phyloP scores from a whole-genome alignment of 73 alveolate genomes.

The Symbiodinium pilosum region DNA sequence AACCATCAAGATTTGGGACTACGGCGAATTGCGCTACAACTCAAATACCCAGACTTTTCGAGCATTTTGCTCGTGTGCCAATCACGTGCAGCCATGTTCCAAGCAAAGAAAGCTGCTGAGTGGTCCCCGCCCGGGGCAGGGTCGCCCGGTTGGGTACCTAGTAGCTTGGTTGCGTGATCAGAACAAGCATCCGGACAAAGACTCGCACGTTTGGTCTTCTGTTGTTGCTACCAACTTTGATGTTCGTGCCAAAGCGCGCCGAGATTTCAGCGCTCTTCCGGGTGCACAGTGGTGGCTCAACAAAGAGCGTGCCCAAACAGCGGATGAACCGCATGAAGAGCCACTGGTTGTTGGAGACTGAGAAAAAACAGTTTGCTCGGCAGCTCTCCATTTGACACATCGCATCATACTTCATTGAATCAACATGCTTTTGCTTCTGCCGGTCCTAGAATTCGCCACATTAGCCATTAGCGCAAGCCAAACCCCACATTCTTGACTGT shows the following conservation, averaged over 20 bases:
- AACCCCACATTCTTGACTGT: no score
- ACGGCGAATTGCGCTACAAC: neutral
- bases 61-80: neutral
- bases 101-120: neutral
- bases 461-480: no score
- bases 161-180: neutral
- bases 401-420: no score
- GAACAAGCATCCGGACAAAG: neutral
- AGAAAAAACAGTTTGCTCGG: no score
- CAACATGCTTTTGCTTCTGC: no score
- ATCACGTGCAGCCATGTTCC: neutral
- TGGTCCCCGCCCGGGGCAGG: neutral
- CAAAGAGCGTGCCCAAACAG: neutral
- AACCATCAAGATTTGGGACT: neutral
- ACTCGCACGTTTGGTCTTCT: neutral
- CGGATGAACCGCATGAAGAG: neutral
- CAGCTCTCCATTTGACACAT: no score
- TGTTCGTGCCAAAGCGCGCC: neutral
- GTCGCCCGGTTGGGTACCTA: neutral
- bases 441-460: no score
- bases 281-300: neutral
- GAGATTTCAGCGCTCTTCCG: neutral
- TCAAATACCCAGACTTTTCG: neutral
- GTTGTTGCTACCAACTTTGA: neutral
- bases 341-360: neutral